Percentiles rank a stretch among this genome's conserved stretches.
phyloP scores from a whole-genome alignment of 2,329 filamentous ascomycete species.

The Verticillium albo-atrum region DNA sequence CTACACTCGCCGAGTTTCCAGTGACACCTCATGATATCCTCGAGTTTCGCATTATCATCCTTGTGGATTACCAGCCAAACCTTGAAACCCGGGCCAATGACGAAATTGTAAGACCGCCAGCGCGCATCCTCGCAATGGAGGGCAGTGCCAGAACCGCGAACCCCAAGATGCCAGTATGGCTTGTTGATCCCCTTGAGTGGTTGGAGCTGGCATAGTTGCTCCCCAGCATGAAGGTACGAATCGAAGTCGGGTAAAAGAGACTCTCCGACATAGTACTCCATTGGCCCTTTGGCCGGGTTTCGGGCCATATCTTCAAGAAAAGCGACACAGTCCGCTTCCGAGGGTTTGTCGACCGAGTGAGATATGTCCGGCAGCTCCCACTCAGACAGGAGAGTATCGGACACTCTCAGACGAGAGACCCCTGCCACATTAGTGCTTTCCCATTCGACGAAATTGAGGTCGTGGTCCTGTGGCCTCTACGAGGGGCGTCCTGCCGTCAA shows the following conservation, averaged over 20 bases:
- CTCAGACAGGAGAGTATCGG: neutral
- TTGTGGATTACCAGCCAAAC: neutral
- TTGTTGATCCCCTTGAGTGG: neutral
- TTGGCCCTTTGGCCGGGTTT: neutral
- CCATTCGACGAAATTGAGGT: neutral
- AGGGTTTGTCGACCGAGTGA: neutral
- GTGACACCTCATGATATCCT: neutral
- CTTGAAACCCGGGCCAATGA: neutral
- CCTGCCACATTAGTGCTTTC: neutral
- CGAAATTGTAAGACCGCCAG: neutral
- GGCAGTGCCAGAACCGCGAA: neutral
- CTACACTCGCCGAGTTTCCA: neutral
- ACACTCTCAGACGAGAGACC: neutral
- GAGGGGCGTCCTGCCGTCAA: conserved; percentile 7
- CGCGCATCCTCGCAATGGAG: neutral
- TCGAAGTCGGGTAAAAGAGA: neutral
- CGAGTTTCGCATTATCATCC: neutral
- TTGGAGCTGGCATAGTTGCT: neutral
- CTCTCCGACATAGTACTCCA: conserved; percentile 1
- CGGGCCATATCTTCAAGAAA: neutral
- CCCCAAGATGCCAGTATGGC: neutral
- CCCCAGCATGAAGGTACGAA: neutral
- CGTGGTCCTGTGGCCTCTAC: conserved; percentile 6
- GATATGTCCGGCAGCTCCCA: neutral
- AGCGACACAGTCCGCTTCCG: neutral